Evolutionary conservation across 2,329 filamentous ascomycete genomes (phyloP).

Genomic region (Ophiocordyceps camponoti-floridani): DNA sequence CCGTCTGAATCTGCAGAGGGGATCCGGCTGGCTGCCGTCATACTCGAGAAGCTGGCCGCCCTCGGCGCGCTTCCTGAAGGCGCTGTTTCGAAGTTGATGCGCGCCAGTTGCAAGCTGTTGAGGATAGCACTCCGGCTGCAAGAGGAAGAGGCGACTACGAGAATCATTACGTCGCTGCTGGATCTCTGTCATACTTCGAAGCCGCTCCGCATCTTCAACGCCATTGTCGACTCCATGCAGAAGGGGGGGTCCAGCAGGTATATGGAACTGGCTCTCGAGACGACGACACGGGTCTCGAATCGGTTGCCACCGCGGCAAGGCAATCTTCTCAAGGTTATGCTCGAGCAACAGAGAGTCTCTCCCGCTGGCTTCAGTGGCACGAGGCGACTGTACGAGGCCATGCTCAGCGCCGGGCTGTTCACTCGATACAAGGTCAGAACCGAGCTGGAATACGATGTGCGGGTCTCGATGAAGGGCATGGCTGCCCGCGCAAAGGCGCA

Average conservation of each 20-base stretch:
- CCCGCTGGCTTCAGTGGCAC: conserved; percentile 3
- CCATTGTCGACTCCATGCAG: conserved; percentile 2
- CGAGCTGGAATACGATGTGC: conserved; percentile 10
- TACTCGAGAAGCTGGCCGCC: conserved; percentile 6
- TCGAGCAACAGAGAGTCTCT: conserved; percentile 1
- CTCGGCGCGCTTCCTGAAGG: conserved; percentile 3
- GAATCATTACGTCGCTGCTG: conserved; percentile 7
- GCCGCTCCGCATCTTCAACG: conserved; percentile 4
- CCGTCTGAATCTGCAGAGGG: not conserved
- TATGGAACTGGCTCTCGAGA: conserved; percentile 3
- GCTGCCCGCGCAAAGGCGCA: conserved; percentile 12
- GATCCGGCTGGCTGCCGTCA: conserved; percentile 3
- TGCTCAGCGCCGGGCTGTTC: conserved; percentile 13
- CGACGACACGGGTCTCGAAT: not conserved
- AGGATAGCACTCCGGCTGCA: conserved; percentile 4
- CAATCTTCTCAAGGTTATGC: conserved; percentile 3
- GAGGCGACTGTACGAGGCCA: conserved; percentile 10
- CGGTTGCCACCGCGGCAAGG: conserved; percentile 5
- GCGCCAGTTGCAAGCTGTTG: conserved; percentile 9
- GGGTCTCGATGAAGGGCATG: conserved; percentile 9
- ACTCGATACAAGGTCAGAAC: conserved; percentile 3
- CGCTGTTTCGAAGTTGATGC: conserved; percentile 2
- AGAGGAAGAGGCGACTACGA: conserved; percentile 4
- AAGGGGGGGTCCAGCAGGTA: conserved; percentile 1
- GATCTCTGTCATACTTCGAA: conserved; percentile 6